phyloP scores from a whole-genome alignment of 768 basidiomycete genomes.

The Chiua virens region DNA sequence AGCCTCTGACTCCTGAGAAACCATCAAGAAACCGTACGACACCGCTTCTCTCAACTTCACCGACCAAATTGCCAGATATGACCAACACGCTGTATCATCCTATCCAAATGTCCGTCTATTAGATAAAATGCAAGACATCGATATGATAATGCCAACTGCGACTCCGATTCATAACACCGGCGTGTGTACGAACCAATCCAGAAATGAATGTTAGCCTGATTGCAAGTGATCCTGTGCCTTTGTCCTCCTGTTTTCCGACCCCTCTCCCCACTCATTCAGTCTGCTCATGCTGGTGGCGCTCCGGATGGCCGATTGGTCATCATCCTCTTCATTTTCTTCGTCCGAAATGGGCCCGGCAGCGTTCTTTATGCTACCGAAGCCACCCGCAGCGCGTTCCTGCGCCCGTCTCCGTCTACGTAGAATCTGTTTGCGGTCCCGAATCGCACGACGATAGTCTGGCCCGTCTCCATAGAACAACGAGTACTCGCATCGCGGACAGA shows the following conservation, averaged over 20 bases:
- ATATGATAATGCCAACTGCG: slow-evolving; percentile 22
- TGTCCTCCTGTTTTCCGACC: slow-evolving; percentile 7
- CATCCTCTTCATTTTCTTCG: slow-evolving; percentile 25
- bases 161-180: slow-evolving; percentile 24
- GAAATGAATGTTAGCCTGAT: slow-evolving; percentile 22
- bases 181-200: slow-evolving; percentile 9
- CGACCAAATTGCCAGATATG: slow-evolving; percentile 24
- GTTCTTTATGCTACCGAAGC: slow-evolving; percentile 24
- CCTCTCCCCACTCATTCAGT: slow-evolving; percentile 19
- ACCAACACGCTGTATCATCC: slow-evolving; percentile 21
- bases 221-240: slow-evolving; percentile 20
- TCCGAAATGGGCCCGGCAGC: slow-evolving; percentile 20
- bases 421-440: slow-evolving; percentile 77
- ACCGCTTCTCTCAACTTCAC: slow-evolving; percentile 16
- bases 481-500: slow-evolving; percentile 94
- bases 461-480: slow-evolving; percentile 89
- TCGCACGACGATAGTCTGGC: slow-evolving; percentile 56
- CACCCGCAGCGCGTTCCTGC: slow-evolving; percentile 59
- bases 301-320: slow-evolving; percentile 4
- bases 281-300: slow-evolving; percentile 6
- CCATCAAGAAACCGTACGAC: slow-evolving; percentile 7
- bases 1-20: slow-evolving; percentile 15
- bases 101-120: slow-evolving; percentile 38
- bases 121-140: slow-evolving; percentile 30
- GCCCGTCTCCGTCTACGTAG: slow-evolving; percentile 68